Evolutionary conservation across 2,329 filamentous ascomycete genomes (phyloP).

Genomic region (Trichoderma sp.): DNA sequence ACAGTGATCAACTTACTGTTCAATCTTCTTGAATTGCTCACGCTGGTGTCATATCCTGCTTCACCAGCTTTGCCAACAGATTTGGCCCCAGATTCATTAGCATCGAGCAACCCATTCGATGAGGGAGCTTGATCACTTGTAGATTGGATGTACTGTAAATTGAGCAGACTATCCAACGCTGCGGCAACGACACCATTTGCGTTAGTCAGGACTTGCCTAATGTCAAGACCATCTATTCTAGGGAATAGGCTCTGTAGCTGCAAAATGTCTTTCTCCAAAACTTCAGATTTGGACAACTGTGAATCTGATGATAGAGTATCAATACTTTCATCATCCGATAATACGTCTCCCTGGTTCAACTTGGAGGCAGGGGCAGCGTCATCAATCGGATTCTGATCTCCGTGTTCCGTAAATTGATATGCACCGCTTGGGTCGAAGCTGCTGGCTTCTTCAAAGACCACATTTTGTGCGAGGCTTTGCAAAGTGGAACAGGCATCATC

Average conservation of each 20-base stretch:
- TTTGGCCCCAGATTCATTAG: constrained; percentile 36
- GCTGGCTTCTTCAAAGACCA: constrained; percentile 64
- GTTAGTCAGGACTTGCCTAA: constrained; percentile 66
- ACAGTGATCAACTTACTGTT: constrained; percentile 28
- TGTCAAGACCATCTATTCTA: constrained; percentile 61
- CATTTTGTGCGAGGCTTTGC: constrained; percentile 62
- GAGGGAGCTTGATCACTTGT: constrained; percentile 63
- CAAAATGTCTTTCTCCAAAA: constrained; percentile 59
- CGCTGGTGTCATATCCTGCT: neutral
- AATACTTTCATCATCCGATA: constrained; percentile 32
- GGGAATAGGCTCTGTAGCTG: constrained; percentile 71
- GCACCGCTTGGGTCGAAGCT: constrained; percentile 78
- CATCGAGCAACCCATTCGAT: constrained; percentile 75
- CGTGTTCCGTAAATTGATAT: constrained; percentile 41
- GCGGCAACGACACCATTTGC: constrained; percentile 63
- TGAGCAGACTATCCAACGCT: constrained; percentile 78
- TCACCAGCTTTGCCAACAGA: neutral
- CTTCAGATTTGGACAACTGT: constrained; percentile 39
- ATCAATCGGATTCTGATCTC: constrained; percentile 23
- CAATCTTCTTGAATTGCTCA: neutral
- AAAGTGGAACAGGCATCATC: constrained; percentile 57
- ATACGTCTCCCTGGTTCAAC: constrained; percentile 26
- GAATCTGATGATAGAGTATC: constrained; percentile 28
- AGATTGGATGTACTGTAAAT: constrained; percentile 72
- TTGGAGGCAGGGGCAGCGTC: constrained; percentile 27